Percentiles rank a stretch among this genome's conserved stretches.
Evolutionary conservation across 257 asterid genomes (phyloP).

Genomic region (Lavandula angustifolia): DNA sequence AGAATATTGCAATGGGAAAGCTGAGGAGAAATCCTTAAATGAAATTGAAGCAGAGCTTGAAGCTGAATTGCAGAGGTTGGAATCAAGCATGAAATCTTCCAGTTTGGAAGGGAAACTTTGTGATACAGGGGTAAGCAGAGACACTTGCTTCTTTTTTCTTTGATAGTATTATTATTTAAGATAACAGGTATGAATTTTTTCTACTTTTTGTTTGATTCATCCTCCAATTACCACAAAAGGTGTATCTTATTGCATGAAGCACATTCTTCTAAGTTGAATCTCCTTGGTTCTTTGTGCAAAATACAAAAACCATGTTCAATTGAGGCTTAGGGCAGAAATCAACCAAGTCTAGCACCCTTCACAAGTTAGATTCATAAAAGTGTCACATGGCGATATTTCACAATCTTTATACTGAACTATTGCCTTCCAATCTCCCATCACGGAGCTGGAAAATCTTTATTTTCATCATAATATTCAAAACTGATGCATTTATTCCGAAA

Average conservation of each 20-base stretch:
- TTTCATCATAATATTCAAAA: not conserved
- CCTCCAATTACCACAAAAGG: not conserved
- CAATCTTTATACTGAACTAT: not conserved
- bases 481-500: not conserved
- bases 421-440: not conserved
- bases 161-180: not conserved
- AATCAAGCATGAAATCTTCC: slow-evolving; percentile 56
- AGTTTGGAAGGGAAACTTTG: slow-evolving; percentile 50
- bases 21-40: slow-evolving; percentile 67
- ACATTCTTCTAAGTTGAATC: not conserved
- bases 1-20: slow-evolving; percentile 39
- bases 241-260: not conserved
- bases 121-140: slow-evolving; percentile 55
- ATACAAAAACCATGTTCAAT: no score
- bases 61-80: slow-evolving; percentile 88
- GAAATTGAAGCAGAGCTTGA: slow-evolving; percentile 95
- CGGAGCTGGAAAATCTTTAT: not conserved
- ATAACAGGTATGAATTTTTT: slow-evolving; percentile 1
- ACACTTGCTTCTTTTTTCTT: not conserved
- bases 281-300: no score
- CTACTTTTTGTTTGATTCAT: slow-evolving; percentile 6
- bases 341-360: not conserved
- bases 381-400: not conserved
- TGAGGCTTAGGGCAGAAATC: no score
- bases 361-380: not conserved